Percentiles rank a stretch among this genome's conserved stretches.
These are phyloP conservation scores for Blastobotrys americana DNA, from an alignment of 805 yeast species.

Conservation along the genomic window DNA sequence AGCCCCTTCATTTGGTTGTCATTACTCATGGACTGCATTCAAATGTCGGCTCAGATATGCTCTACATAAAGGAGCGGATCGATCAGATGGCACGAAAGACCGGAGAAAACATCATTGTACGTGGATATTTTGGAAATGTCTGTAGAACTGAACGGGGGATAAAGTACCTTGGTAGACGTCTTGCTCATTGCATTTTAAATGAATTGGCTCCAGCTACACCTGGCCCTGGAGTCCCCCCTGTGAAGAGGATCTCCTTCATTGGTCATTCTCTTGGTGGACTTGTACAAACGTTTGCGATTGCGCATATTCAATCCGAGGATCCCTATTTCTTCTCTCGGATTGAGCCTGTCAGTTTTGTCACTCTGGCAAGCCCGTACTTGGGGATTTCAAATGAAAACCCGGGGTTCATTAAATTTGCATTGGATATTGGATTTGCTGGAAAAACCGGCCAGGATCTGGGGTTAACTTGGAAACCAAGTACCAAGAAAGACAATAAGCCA, in stretches of 20 bases:
- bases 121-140: conserved; percentile 77
- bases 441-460: conserved; percentile 88
- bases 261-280: conserved; percentile 95
- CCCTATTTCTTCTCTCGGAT: conserved; percentile 61
- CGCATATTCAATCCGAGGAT: conserved; percentile 53
- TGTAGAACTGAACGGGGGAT: conserved; percentile 89
- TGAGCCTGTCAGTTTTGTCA: conserved; percentile 69
- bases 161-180: conserved; percentile 70
- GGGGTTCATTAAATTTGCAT: conserved; percentile 69
- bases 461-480: conserved; percentile 38
- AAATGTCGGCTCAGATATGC: conserved; percentile 83
- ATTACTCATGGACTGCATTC: conserved; percentile 91
- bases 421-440: conserved; percentile 87
- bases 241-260: conserved; percentile 69
- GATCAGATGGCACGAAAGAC: conserved; percentile 41
- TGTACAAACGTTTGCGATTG: conserved; percentile 84
- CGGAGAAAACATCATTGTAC: conserved; percentile 62
- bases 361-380: conserved; percentile 80
- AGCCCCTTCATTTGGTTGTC: conserved; percentile 75
- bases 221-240: conserved; percentile 29
- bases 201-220: conserved; percentile 41
- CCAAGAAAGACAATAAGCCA: conserved; percentile 40
- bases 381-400: conserved; percentile 90
- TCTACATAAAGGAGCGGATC: conserved; percentile 73
- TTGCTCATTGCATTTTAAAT: conserved; percentile 63